A percentile compares a stretch with the other conserved stretches of the same genome.
Conservation (phyloP, 306 rosid species). For the Dalbergia cultrata region DNA sequence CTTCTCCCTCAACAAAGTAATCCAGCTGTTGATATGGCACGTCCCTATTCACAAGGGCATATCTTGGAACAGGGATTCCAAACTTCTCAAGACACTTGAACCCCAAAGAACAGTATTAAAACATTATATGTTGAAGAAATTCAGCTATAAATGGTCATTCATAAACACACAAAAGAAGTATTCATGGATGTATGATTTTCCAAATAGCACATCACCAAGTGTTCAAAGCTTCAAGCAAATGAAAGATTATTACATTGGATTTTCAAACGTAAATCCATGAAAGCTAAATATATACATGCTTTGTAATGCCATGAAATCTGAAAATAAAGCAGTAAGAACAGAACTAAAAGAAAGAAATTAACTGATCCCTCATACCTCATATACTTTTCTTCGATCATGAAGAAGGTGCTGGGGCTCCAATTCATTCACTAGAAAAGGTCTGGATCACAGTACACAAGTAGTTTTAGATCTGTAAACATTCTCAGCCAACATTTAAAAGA, state of each 20-base stretch:
- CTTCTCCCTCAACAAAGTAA: conserved; percentile 91
- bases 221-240: conserved; percentile 36
- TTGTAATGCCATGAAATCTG: conserved; percentile 36
- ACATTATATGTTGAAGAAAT: conserved; percentile 41
- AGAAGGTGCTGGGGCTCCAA: conserved; percentile 95
- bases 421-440: conserved; percentile 93
- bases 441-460: conserved; percentile 54
- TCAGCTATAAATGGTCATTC: conserved; percentile 17
- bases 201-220: conserved; percentile 34
- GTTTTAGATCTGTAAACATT: conserved; percentile 43
- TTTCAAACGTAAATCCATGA: conserved; percentile 11
- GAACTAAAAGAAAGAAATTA: conserved; percentile 21
- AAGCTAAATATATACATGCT: conserved; percentile 1
- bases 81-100: conserved; percentile 83
- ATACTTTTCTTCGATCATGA: conserved; percentile 94
- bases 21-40: conserved; percentile 81
- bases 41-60: conserved; percentile 91
- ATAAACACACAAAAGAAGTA: conserved; percentile 28
- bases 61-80: conserved; percentile 91
- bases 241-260: conserved; percentile 18
- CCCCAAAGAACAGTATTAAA: conserved; percentile 56
- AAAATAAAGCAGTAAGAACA: conserved; percentile 12
- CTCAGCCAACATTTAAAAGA: conserved; percentile 39
- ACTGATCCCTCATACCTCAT: conserved; percentile 69
- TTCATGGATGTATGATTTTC: not conserved